Evolutionary conservation across 2,329 filamentous ascomycete genomes (phyloP), one percentile per base, ranked within the genome.

Genomic region (Exophiala spinifera): DNA sequence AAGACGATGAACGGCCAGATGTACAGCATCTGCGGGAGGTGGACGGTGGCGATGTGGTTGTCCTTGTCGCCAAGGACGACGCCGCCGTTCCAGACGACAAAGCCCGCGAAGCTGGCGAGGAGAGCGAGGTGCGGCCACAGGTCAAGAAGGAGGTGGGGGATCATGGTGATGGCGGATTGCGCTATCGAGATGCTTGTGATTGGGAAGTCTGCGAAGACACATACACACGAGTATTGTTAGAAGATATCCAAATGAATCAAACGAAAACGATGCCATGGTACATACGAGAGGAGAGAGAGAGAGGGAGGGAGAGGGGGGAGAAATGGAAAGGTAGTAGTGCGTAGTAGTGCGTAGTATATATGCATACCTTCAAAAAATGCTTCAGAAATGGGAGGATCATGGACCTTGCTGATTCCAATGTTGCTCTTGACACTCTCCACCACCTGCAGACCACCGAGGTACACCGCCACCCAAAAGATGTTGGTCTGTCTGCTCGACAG

Each of bases 51-150:
- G 28, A 94, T 79, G 66, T 99, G 94, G 66, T 96, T 96, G 21
- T 89, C 86, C 73, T 96, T 97, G 72, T 99, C 94, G 88, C 89
- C 91, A 2, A 99, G 81, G 1, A 97, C 94, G 15, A 99, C 92
- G 10, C 91, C 86, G 5, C 88, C 87, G 64, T 99, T 99, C 87
- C 87, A 94, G 7, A 79, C 63, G 0, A 97, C 85, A 67, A 97
- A 97, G 1, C 69, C 76, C 2, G 71, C 81, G 66, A 99, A 99
- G 0, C 82, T 72, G 0, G 67, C 67, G 6, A 96, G 71, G 1
- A 95, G 76, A 0, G 79, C 63, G 8, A 92, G 61, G 57, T 83
- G 82, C 15, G 70, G 64, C 17, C 69, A 55, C 5, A 76, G 63
- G 43, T 75, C 74, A 40, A 68, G 69, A 5, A 81, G 34, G 19